Conservation (phyloP, 2,329 filamentous ascomycete species). For the Diaporthe helianthi region DNA sequence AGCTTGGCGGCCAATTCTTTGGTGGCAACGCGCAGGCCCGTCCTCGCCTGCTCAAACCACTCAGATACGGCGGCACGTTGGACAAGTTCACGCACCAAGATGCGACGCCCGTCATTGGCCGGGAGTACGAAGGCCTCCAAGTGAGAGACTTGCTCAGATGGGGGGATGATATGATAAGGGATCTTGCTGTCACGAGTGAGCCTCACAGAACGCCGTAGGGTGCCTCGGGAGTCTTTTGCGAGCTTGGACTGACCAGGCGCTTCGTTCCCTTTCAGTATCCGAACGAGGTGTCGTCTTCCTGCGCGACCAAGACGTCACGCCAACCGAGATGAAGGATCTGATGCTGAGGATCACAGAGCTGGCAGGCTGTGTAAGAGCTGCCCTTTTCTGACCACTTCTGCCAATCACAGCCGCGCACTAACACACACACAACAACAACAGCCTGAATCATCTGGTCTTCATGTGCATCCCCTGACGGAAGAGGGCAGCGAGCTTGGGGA, state of each 20-base stretch:
- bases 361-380: constrained; percentile 47
- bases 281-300: constrained; percentile 59
- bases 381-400: background rate
- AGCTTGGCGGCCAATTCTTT: constrained; percentile 36
- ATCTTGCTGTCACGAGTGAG: constrained; percentile 43
- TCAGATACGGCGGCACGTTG: constrained; percentile 48
- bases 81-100: constrained; percentile 48
- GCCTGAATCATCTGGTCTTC: constrained; percentile 57
- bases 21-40: constrained; percentile 40
- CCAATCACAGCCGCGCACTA: background rate
- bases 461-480: constrained; percentile 62
- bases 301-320: constrained; percentile 54
- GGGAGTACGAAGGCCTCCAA: constrained; percentile 44
- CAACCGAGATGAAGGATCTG: constrained; percentile 53
- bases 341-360: constrained; percentile 51
- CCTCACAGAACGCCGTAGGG: background rate
- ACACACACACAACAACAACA: constrained; percentile 36
- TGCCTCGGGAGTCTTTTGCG: background rate
- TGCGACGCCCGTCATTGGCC: constrained; percentile 45
- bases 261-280: constrained; percentile 45
- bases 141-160: constrained; percentile 41
- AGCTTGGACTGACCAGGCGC: constrained; percentile 15
- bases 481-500: constrained; percentile 60
- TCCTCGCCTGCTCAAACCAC: constrained; percentile 35
- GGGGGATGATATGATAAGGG: constrained; percentile 44